Base-by-base conservation (phyloP, 2,329 filamentous ascomycete genomes). In the Alternaria brassicicola region DNA sequence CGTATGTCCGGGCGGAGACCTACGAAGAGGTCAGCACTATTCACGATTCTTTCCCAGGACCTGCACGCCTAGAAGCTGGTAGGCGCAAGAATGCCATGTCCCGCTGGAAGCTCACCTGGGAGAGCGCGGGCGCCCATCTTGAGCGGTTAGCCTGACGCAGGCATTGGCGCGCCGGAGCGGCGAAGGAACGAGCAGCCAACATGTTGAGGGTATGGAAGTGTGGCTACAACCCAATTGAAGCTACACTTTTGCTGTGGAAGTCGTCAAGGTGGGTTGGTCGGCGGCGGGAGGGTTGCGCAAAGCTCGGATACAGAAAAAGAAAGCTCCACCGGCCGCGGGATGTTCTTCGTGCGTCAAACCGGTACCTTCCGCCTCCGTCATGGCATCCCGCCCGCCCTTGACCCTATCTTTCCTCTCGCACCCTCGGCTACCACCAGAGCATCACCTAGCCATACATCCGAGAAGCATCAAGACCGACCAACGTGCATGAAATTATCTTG, bases 101-200 rank as follows among this genome's bases (percentile, higher is more conserved):
- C 49, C 57, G 47, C 55, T 48, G 23, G 60, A 59, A 52, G 58
- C 83, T 77, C 80, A 91, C 89, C 83, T 89, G 86, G 70, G 79
- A 78, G 70, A 81, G 77, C 69, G 81, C 78, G 68, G 81, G 80
- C 64, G 78, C 75, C 77, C 80, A 81, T 71, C 77, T 75, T 57
- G 80, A 79, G 69, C 79, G 76, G 71, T 76, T 79, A 67, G 87
- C 85, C 74, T 86, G 85, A 79, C 89, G 88, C 80, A 93, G 82
- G 85, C 87, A 91, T 83, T 96, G 91, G 80, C 91, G 87, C 80
- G 88, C 86, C 76, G 91, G 89, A 75, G 86, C 86, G 79, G 88
- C 87, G 79, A 93, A 86, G 73, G 88, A 87, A 82, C 92, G 89
- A 78, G 90, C 83, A 81, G 90, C 88, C 81, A 96, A 84, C 93